These are phyloP conservation scores for Hanseniaspora singularis DNA, from an alignment of 805 yeast genomes.

Conservation along the genomic window DNA sequence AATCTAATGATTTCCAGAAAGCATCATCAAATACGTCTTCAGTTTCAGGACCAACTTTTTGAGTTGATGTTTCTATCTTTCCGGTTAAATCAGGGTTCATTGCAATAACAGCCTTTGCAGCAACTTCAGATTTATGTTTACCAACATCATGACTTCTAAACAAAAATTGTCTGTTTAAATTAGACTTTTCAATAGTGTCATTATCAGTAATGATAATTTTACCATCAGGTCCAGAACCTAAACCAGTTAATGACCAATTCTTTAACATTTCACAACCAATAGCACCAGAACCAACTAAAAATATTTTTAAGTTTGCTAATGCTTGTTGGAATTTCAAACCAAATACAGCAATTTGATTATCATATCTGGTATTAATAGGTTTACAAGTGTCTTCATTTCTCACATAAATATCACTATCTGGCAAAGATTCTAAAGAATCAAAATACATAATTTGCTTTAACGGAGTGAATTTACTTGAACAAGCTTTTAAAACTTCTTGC, in stretches of 20 bases:
- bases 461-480: constrained; percentile 92
- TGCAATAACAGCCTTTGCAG: constrained; percentile 65
- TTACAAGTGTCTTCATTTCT: constrained; percentile 61
- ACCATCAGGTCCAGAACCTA: constrained; percentile 86
- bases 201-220: constrained; percentile 78
- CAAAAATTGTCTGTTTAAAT: constrained; percentile 89
- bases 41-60: constrained; percentile 89
- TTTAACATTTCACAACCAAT: constrained; percentile 98
- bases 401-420: constrained; percentile 43
- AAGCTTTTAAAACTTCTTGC: constrained; percentile 90
- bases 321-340: constrained; percentile 66
- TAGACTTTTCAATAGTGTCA: constrained; percentile 90
- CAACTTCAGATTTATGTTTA: constrained; percentile 75
- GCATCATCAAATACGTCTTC: constrained; percentile 72
- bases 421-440: constrained; percentile 86
- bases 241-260: constrained; percentile 94
- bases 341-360: constrained; percentile 88
- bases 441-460: constrained; percentile 83
- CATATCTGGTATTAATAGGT: constrained; percentile 76
- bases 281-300: constrained; percentile 94
- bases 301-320: constrained; percentile 66
- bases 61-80: constrained; percentile 62
- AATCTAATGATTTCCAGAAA: constrained; percentile 75
- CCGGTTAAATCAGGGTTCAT: constrained; percentile 81
- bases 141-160: constrained; percentile 95